Conservation (phyloP, 2,329 filamentous ascomycete species). For the Periconia sp. region DNA sequence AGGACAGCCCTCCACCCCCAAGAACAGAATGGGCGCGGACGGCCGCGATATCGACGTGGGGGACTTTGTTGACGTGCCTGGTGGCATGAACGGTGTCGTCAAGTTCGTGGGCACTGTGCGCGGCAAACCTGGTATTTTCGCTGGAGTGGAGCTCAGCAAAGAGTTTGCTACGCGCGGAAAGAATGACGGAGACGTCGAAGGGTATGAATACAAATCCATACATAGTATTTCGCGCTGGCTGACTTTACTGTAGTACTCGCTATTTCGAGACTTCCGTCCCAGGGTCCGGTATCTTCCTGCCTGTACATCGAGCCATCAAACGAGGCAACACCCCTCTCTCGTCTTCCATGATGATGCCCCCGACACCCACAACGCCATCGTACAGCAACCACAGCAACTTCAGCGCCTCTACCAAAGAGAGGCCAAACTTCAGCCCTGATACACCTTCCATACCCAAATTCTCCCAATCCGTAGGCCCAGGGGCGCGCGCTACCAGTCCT, state of each 20-base stretch:
- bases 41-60: constrained; percentile 68
- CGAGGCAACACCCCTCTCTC: constrained; percentile 59
- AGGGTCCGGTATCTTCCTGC: constrained; percentile 91
- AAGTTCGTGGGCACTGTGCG: constrained; percentile 85
- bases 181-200: constrained; percentile 95
- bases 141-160: constrained; percentile 82
- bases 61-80: constrained; percentile 87
- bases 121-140: constrained; percentile 89
- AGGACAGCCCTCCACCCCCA: constrained; percentile 44
- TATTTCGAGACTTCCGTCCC: constrained; percentile 82
- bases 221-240: constrained; percentile 5
- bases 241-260: constrained; percentile 45
- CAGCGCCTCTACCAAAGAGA: constrained; percentile 60
- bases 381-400: constrained; percentile 60
- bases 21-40: constrained; percentile 48
- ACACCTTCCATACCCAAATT: constrained; percentile 74
- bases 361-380: constrained; percentile 68
- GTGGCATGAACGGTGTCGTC: constrained; percentile 86
- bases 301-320: constrained; percentile 75
- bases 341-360: constrained; percentile 33
- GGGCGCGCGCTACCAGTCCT: constrained; percentile 68
- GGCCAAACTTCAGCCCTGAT: constrained; percentile 39
- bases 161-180: constrained; percentile 85
- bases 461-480: constrained; percentile 82
- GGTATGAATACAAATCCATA: constrained; percentile 56